phyloP scores from a whole-genome alignment of 2,329 filamentous ascomycete genomes.

The Alternaria sp. region DNA sequence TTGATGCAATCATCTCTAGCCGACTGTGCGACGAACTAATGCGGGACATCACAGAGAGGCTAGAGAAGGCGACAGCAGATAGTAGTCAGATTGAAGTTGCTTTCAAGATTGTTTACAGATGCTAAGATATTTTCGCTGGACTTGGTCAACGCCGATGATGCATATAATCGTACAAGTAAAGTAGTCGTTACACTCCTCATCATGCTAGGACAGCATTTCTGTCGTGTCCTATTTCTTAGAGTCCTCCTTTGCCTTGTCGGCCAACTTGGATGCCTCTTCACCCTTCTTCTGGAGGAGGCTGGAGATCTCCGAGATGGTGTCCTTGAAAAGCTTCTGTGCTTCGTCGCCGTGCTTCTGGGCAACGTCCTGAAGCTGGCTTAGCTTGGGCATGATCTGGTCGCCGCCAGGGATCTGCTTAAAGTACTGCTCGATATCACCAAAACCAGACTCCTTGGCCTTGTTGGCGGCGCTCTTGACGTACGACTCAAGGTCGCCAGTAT shows the following conservation, averaged over 20 bases:
- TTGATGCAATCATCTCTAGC: slow-evolving; percentile 2
- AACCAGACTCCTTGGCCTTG: slow-evolving; percentile 64
- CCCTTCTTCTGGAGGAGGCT: slow-evolving; percentile 47
- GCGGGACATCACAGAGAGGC: not conserved
- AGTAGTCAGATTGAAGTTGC: not conserved
- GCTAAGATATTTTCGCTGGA: slow-evolving; percentile 1
- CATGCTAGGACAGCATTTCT: no score
- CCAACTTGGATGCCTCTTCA: slow-evolving; percentile 42
- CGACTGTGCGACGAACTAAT: not conserved
- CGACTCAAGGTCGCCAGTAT: slow-evolving; percentile 65
- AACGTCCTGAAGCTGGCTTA: slow-evolving; percentile 70
- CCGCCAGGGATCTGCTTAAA: slow-evolving; percentile 72
- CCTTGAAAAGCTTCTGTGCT: slow-evolving; percentile 73
- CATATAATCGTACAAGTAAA: slow-evolving; percentile 17
- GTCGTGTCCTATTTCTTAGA: slow-evolving; percentile 39
- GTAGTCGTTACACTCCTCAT: slow-evolving; percentile 2
- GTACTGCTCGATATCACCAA: slow-evolving; percentile 66
- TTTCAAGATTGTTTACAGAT: not conserved
- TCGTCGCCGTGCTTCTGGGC: slow-evolving; percentile 74
- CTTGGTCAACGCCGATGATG: slow-evolving; percentile 12
- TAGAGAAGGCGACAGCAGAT: not conserved
- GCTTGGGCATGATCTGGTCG: slow-evolving; percentile 69
- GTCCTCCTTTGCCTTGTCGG: slow-evolving; percentile 47
- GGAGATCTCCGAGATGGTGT: slow-evolving; percentile 56
- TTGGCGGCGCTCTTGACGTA: slow-evolving; percentile 68